Evolutionary conservation across 768 basidiomycete species (phyloP).

Genomic region (Tephrocybe sp.): DNA sequence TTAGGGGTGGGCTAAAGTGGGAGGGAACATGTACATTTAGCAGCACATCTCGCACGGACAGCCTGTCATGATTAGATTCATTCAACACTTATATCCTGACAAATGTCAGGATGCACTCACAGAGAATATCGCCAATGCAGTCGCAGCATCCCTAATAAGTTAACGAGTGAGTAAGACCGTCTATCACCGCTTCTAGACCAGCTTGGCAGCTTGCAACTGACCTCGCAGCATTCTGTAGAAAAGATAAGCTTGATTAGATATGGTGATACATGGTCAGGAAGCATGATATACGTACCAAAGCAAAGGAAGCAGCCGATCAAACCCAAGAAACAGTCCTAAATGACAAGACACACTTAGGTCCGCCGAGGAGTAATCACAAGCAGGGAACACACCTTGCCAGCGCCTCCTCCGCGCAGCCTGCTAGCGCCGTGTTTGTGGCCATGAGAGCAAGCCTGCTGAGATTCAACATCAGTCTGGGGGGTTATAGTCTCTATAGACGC

Average conservation of each 20-base stretch:
- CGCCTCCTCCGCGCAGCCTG: slow-evolving; percentile 71
- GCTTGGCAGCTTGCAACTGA: slow-evolving; percentile 23
- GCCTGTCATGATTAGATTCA: slow-evolving; percentile 34
- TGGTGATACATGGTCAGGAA: background rate
- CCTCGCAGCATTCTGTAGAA: slow-evolving; percentile 70
- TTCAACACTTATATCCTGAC: background rate
- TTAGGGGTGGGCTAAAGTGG: slow-evolving; percentile 6
- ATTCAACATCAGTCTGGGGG: slow-evolving; percentile 1
- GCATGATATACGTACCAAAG: slow-evolving; percentile 47
- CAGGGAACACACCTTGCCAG: slow-evolving; percentile 46
- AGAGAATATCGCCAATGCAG: slow-evolving; percentile 66
- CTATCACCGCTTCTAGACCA: no score
- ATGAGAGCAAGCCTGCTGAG: background rate
- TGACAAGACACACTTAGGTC: background rate
- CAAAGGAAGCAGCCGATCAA: slow-evolving; percentile 67
- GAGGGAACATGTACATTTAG: slow-evolving; percentile 26
- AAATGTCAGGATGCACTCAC: slow-evolving; percentile 35
- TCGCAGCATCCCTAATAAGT: slow-evolving; percentile 62
- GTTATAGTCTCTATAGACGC: background rate
- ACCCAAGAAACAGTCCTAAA: slow-evolving; percentile 66
- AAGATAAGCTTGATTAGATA: background rate
- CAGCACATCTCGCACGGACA: slow-evolving; percentile 83
- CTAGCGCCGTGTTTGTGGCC: slow-evolving; percentile 41
- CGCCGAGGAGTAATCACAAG: background rate
- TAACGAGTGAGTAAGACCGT: no score